These are phyloP conservation scores for Neurospora sp. DNA, from an alignment of 2,329 filamentous ascomycete species.

Conservation along the genomic window DNA sequence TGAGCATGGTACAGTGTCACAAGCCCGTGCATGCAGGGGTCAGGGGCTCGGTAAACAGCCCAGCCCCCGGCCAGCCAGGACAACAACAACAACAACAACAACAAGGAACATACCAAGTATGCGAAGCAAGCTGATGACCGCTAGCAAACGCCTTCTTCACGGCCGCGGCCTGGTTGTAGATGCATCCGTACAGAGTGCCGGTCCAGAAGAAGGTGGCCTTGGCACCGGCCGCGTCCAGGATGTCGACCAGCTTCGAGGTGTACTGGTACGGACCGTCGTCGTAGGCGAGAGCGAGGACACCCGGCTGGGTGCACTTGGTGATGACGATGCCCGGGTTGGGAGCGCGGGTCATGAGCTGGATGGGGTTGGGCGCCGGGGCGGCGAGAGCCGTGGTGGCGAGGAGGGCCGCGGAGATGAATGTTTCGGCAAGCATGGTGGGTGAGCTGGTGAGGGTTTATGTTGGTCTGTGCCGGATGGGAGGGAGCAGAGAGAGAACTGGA, in stretches of 20 bases:
- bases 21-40: not conserved
- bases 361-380: constrained; percentile 20
- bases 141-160: constrained; percentile 42
- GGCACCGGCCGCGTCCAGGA: constrained; percentile 26
- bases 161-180: constrained; percentile 39
- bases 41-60: not conserved
- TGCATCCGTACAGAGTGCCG: constrained; percentile 40
- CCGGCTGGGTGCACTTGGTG: constrained; percentile 33
- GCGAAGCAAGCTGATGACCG: constrained; percentile 44
- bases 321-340: constrained; percentile 34
- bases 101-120: constrained; percentile 33
- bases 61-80: not conserved
- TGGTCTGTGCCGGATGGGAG: constrained; percentile 24
- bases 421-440: constrained; percentile 17
- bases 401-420: constrained; percentile 9
- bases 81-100: not conserved
- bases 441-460: constrained; percentile 27
- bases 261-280: constrained; percentile 44
- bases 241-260: constrained; percentile 40
- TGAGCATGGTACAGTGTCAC: not conserved
- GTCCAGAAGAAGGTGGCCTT: constrained; percentile 41
- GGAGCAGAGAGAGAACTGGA: not conserved
- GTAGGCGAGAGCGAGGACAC: constrained; percentile 40
- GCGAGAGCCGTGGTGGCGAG: constrained; percentile 10
- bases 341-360: constrained; percentile 31